Base-by-base conservation (phyloP, 805 yeast species). In the Ogataea populi-albae region DNA sequence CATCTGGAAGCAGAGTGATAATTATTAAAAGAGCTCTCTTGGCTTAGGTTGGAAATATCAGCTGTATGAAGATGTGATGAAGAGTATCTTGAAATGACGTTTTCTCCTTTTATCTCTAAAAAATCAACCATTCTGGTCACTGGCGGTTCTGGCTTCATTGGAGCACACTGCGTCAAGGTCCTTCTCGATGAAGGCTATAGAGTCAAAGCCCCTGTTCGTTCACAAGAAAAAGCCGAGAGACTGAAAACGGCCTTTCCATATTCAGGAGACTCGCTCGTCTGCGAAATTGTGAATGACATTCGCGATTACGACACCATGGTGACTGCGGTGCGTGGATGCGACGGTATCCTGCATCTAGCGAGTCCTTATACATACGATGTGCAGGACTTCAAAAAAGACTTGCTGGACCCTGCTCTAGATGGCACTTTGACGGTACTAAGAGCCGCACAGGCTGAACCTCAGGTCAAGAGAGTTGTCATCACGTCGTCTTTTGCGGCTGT, bases 291-390 rank as follows among this genome's bases (percentile, higher is more conserved):
- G 15, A 50, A 59, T 4, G 81, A 75, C 44, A 66, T 77, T 32
- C 64, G 64, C 6, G 55, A 58, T 10, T 61, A 69, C 37, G 53
- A 54, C 6, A 67, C 69, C 1, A 63, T 77, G 45, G 54, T 67
- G 46, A 62, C 60, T 16, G 55, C 58, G 21, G 68, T 71, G 41
- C 70, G 71, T 22, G 80, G 77, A 26, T 69, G 77, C 37, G 62
- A 62, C 9, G 73, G 69, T 22, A 77, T 79, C 32, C 46, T 78
- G 26, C 86, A 79, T 55, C 68, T 80, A 7, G 85, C 86, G 2
- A 71, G 81, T 10, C 83, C 85, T 10, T 71, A 72, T 51, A 61
- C 66, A 18, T 71, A 67, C 51, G 64, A 68, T 8, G 57, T 65
- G 15, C 55, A 63, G 10, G 61, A 69, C 23, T 52, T 47, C 21